Conservation (phyloP, 768 basidiomycete genomes). For the Wakefieldia striispora region DNA sequence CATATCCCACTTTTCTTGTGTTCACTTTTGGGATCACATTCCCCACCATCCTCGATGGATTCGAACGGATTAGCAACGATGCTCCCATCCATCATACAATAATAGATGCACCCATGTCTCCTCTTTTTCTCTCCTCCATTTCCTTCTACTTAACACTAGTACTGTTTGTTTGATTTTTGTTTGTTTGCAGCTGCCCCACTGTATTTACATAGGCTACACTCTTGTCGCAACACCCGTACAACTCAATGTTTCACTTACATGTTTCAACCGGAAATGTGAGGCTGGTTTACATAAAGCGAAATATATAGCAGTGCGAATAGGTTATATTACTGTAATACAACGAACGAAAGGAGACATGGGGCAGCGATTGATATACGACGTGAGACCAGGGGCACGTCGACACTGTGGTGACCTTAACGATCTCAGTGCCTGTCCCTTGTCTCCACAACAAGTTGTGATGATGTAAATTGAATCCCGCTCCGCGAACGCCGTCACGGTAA, state of each 20-base stretch:
- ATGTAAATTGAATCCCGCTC: no score
- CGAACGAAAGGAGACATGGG: constrained; percentile 4
- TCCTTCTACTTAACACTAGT: background rate
- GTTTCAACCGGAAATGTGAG: no score
- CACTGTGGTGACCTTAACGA: no score
- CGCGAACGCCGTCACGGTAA: no score
- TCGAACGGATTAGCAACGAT: background rate
- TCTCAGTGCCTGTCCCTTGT: no score
- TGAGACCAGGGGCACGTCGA: no score
- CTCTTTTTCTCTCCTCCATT: background rate
- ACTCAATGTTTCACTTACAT: constrained; percentile 1
- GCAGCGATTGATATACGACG: constrained; percentile 6
- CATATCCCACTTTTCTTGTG: no score
- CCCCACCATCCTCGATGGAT: background rate
- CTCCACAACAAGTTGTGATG: no score
- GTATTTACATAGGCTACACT: constrained; percentile 14
- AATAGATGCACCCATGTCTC: constrained; percentile 4
- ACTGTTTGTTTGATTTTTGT: background rate
- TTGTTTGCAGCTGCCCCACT: constrained; percentile 3
- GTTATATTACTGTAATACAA: no score
- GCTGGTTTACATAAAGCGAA: no score
- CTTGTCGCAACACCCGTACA: constrained; percentile 4
- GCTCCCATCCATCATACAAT: background rate
- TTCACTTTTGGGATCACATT: no score
- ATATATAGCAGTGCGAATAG: constrained; percentile 30